These are phyloP conservation scores for Calvatia gigantea DNA, from an alignment of 768 basidiomycete genomes.

Conservation along the genomic window DNA sequence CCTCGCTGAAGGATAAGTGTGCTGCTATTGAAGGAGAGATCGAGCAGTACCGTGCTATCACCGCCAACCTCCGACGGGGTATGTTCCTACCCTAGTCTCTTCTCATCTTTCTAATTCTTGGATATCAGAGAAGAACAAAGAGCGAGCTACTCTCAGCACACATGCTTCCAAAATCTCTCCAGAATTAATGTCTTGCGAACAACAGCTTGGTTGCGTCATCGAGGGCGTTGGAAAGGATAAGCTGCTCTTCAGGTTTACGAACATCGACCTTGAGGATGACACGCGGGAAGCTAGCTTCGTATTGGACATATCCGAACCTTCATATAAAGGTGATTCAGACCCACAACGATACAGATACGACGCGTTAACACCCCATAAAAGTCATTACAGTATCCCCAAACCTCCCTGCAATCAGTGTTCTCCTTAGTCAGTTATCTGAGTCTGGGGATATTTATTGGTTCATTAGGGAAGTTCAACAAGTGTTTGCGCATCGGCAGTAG, in stretches of 20 bases:
- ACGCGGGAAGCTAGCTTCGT: constrained; percentile 70
- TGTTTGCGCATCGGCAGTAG: too few species aligned
- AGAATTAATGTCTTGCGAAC: constrained; percentile 57
- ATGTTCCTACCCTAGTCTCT: constrained; percentile 10
- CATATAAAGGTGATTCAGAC: constrained; percentile 58
- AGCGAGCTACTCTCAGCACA: constrained; percentile 50
- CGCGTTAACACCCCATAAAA: constrained; percentile 24
- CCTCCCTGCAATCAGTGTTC: constrained; percentile 60
- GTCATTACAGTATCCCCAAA: constrained; percentile 80
- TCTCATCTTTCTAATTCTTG: neutral
- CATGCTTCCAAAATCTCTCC: constrained; percentile 50
- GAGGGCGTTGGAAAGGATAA: constrained; percentile 76
- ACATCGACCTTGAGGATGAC: constrained; percentile 55
- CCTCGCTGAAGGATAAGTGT: constrained; percentile 57
- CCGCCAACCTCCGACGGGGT: constrained; percentile 67
- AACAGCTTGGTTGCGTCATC: constrained; percentile 57
- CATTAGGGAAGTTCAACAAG: constrained; percentile 49
- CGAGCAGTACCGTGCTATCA: constrained; percentile 62
- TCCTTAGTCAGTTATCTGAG: constrained; percentile 70
- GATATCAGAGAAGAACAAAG: constrained; percentile 60
- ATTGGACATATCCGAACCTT: constrained; percentile 61
- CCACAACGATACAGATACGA: neutral
- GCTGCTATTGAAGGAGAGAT: constrained; percentile 63
- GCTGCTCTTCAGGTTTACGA: constrained; percentile 69
- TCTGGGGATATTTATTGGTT: constrained; percentile 69